Evolutionary conservation across 192 early-diverging fungal genomes (phyloP), one percentile per base, ranked within the genome.

Genomic region (Umbelopsis isabellina): DNA sequence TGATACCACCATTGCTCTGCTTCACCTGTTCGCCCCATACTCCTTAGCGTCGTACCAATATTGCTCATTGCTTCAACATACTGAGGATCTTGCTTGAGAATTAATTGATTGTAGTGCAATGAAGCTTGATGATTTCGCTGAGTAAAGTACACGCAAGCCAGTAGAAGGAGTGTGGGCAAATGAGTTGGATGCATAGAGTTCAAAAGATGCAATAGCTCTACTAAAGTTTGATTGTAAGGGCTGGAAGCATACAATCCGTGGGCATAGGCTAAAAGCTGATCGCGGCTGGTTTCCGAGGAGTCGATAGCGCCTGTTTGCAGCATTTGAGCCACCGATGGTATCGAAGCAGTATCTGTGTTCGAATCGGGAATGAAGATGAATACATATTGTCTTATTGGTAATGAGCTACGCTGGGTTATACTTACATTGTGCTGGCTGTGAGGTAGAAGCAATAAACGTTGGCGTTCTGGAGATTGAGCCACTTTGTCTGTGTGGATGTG

Each of bases 31-130:
- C 90, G 80, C 70, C 90, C 92, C 82, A 91, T 87, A 65, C 88
- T 92, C 33, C 92, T 87, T 72, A 93, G 82, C 2, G 95, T 97
- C 16, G 93, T 95, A 18, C 94, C 95, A 67, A 97, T 90, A 75
- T 97, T 95, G 51, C 89, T 93, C 87, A 92, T 94, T 11, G 94
- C 94, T 73, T 97, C 95, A 23, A 94, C 92, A 78, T 95, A 95
- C 66, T 89, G 84, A 25, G 91, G 87, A 78, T 97, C 93, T 27
- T 94, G 83, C 64, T 83, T 80, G 20, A 97, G 85, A 51, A 97
- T 97, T 5, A 83, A 74, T 52, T 93, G 83, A 81, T 97, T 97
- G 80, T 94, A 95, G 27, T 82, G 76, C 18, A 95, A 80, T 7
- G 93, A 94, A 35, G 90, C 81, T 41, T 88, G 75, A 27, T 90